Percentiles rank a stretch among this genome's conserved stretches.
Evolutionary conservation across 192 early-diverging fungal genomes (phyloP).

Genomic region (Allomyces macrogynus): DNA sequence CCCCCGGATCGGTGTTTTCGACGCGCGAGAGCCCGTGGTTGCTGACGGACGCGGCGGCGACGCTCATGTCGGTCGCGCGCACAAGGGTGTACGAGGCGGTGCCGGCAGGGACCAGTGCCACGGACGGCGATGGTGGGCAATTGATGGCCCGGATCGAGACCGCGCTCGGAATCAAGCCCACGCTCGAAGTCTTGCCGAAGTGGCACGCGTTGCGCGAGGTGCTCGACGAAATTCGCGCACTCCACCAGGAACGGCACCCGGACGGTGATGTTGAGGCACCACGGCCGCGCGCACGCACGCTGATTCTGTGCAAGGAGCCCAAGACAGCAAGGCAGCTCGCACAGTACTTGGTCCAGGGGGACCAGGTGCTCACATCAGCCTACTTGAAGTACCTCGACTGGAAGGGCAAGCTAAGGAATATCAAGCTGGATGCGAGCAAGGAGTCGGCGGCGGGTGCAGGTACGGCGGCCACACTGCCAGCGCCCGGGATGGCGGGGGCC

Average conservation of each 20-base stretch:
- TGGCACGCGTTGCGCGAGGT: constrained; percentile 52
- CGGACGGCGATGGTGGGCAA: not conserved
- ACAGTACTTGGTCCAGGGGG: constrained; percentile 2
- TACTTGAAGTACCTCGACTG: constrained; percentile 53
- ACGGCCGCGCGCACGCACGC: not conserved
- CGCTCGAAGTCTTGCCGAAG: constrained; percentile 85
- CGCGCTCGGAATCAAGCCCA: constrained; percentile 25
- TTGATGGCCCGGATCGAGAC: not conserved
- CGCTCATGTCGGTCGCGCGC: constrained; percentile 44
- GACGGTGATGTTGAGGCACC: too few species aligned
- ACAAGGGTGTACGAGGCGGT: constrained; percentile 24
- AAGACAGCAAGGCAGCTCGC: not conserved
- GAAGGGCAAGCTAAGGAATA: constrained; percentile 24
- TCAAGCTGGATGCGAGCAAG: not conserved
- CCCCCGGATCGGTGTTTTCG: too few species aligned
- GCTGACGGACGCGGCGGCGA: constrained; percentile 61
- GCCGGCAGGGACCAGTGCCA: constrained; percentile 10
- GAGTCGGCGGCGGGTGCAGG: too few species aligned
- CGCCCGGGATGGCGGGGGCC: too few species aligned
- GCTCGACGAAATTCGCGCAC: constrained; percentile 45
- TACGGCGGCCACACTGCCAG: too few species aligned
- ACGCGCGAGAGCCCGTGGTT: constrained; percentile 43
- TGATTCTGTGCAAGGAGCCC: not conserved
- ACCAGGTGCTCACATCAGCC: constrained; percentile 18
- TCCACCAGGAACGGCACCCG: not conserved